These are phyloP conservation scores for Nakaseomyces kungkrabaensis DNA, from an alignment of 1,139 yeast genomes.

Conservation along the genomic window DNA sequence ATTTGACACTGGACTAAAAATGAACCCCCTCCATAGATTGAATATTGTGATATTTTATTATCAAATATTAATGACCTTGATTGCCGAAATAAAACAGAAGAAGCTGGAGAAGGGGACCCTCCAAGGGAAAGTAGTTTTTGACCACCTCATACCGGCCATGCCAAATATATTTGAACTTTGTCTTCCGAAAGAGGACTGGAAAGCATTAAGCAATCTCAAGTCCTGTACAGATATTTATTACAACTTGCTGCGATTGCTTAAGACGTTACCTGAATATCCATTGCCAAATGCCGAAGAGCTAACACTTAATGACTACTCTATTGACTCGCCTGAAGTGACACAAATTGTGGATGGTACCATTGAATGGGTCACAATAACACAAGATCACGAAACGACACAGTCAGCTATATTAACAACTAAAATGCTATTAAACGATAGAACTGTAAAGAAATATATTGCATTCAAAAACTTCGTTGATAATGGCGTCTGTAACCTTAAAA, in stretches of 20 bases:
- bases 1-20: constrained; percentile 21
- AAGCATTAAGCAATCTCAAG: constrained; percentile 18
- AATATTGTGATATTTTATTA: constrained; percentile 23
- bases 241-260: neutral
- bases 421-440: constrained; percentile 10
- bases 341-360: neutral
- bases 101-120: neutral
- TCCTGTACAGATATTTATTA: constrained; percentile 13
- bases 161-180: constrained; percentile 14
- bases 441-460: constrained; percentile 4
- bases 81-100: constrained; percentile 8
- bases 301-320: neutral
- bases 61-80: constrained; percentile 13
- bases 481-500: neutral
- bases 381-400: constrained; percentile 3
- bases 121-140: constrained; percentile 12
- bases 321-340: neutral
- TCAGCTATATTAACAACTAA: constrained; percentile 1
- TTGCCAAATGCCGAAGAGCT: neutral
- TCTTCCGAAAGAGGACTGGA: constrained; percentile 21
- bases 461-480: constrained; percentile 6
- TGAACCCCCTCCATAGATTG: constrained; percentile 25
- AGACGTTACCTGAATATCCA: neutral
- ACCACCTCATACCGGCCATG: constrained; percentile 17
- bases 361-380: constrained; percentile 3